phyloP scores from a whole-genome alignment of 2,329 filamentous ascomycete species.

The Fusarium brachygibbosum region DNA sequence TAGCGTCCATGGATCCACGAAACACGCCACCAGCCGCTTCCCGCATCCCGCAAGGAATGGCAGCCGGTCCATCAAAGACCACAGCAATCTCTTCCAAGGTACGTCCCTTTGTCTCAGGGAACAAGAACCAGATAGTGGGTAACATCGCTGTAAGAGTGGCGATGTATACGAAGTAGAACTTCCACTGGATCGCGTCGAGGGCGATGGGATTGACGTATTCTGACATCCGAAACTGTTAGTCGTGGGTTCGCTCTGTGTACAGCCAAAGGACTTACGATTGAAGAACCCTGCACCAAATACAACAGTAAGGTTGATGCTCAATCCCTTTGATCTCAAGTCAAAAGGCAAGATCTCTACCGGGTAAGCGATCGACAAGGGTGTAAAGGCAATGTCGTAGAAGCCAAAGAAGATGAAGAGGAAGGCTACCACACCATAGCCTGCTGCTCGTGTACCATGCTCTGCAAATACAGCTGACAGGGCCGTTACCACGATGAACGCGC shows the following conservation, averaged over 20 bases:
- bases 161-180: conserved; percentile 35
- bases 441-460: conserved; percentile 2
- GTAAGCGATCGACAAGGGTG: conserved; percentile 16
- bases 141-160: conserved; percentile 13
- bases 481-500: conserved; percentile 25
- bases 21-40: not conserved
- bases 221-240: not conserved
- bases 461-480: conserved; percentile 19
- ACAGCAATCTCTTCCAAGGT: conserved; percentile 35
- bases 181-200: conserved; percentile 29
- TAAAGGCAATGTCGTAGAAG: conserved; percentile 38
- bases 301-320: conserved; percentile 28
- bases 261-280: not conserved
- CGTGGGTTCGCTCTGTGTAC: accelerated
- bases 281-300: conserved; percentile 24
- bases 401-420: conserved; percentile 34
- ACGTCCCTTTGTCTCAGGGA: conserved; percentile 34
- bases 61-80: conserved; percentile 20
- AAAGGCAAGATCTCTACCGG: conserved; percentile 36
- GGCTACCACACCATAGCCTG: conserved; percentile 20
- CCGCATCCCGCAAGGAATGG: not conserved
- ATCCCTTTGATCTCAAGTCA: conserved; percentile 24
- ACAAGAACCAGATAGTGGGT: conserved; percentile 26
- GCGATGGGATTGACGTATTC: conserved; percentile 38
- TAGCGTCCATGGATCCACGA: conserved; percentile 15